phyloP scores from a whole-genome alignment of 306 rosid genomes.

The Medicago lupulina region DNA sequence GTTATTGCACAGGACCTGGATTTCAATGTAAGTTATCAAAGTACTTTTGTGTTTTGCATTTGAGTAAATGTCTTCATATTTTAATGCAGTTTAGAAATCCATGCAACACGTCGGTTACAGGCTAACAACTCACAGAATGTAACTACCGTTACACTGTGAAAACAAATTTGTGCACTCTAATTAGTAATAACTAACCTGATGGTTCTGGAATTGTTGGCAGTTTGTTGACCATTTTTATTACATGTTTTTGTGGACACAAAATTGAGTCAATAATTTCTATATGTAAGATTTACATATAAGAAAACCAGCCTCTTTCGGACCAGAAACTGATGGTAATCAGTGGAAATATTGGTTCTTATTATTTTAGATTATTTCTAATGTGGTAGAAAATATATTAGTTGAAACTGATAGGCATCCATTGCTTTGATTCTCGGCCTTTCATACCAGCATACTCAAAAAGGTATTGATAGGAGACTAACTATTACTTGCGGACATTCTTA shows the following conservation, averaged over 20 bases:
- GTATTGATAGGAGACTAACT: neutral
- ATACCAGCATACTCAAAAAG: neutral
- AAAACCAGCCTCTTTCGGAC: neutral
- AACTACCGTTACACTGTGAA: neutral
- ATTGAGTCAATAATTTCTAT: neutral
- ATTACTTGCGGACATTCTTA: neutral
- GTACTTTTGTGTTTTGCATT: slow-evolving; percentile 20
- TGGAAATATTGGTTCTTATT: neutral
- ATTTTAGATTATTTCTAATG: neutral
- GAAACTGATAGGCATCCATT: neutral
- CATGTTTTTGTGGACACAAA: neutral
- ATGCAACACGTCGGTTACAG: slow-evolving; percentile 3
- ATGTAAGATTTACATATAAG: neutral
- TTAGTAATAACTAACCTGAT: neutral
- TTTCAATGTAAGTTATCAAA: slow-evolving; percentile 25
- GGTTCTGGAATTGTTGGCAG: slow-evolving; percentile 1
- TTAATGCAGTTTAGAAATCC: slow-evolving; percentile 3
- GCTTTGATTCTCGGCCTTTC: neutral
- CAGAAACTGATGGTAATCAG: neutral
- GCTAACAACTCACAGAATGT: neutral
- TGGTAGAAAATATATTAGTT: neutral
- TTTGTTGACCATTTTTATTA: neutral
- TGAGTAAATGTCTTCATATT: slow-evolving; percentile 22
- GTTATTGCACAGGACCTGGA: slow-evolving; percentile 19
- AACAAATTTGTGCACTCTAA: neutral